phyloP scores from a whole-genome alignment of 352 stramenopile genomes.

The Pythium volutum region DNA sequence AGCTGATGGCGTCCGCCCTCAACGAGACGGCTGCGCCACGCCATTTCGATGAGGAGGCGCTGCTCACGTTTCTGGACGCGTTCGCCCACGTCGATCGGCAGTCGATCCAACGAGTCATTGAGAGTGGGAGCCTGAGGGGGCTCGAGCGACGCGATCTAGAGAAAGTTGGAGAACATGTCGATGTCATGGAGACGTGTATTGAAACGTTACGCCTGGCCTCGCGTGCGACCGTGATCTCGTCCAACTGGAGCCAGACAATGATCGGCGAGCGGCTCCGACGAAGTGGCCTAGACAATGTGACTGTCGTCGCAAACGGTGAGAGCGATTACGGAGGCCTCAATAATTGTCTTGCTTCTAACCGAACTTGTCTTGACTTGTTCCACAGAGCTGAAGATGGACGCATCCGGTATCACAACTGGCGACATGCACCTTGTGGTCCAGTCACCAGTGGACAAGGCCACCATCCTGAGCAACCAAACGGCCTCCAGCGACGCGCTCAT shows the following conservation, averaged over 20 bases:
- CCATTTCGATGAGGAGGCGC: conserved; percentile 32
- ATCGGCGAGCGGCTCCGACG: conserved; percentile 31
- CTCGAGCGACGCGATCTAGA: conserved; percentile 27
- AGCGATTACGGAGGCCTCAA: neutral
- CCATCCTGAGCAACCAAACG: conserved; percentile 24
- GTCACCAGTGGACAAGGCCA: conserved; percentile 53
- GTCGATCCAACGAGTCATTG: conserved; percentile 47
- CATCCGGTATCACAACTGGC: conserved; percentile 41
- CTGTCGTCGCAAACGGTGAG: conserved; percentile 61
- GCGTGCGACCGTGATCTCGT: conserved; percentile 45
- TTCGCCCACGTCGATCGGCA: conserved; percentile 44
- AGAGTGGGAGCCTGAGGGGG: conserved; percentile 30
- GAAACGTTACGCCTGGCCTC: conserved; percentile 28
- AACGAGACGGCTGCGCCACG: neutral
- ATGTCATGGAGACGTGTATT: conserved; percentile 31
- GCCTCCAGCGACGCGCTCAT: neutral
- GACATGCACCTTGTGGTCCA: conserved; percentile 51
- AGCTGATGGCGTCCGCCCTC: neutral
- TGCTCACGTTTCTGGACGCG: conserved; percentile 39
- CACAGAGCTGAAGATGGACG: conserved; percentile 48
- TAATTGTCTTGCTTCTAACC: neutral
- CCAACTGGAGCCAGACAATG: conserved; percentile 62
- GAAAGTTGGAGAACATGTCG: conserved; percentile 10
- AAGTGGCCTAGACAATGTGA: neutral
- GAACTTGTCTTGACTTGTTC: neutral